These are phyloP conservation scores for Stagonosporopsis cucurbitacearum DNA, from an alignment of 2,329 filamentous ascomycete genomes.

Conservation along the genomic window DNA sequence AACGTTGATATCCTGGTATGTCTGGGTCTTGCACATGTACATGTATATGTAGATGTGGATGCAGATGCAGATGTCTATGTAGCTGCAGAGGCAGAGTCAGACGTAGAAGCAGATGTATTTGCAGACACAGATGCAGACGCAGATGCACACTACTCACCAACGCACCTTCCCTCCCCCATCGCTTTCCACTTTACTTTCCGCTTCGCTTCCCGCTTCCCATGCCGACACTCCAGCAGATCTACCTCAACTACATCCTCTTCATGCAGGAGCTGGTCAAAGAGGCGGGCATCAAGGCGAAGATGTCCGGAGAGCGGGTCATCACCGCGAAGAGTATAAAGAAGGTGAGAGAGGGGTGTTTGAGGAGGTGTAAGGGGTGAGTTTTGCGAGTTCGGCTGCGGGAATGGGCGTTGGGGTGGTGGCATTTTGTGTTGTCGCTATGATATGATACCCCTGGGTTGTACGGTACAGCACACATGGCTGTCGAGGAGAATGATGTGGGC, in stretches of 20 bases:
- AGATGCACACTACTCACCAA: no score
- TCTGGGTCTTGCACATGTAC: not conserved
- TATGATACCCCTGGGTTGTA: slow-evolving; percentile 5
- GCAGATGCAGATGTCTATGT: no score
- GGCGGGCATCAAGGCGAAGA: slow-evolving; percentile 76
- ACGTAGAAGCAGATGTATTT: no score
- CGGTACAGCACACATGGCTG: not conserved
- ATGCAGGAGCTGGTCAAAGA: slow-evolving; percentile 80
- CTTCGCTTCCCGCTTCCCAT: no score
- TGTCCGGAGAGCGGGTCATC: slow-evolving; percentile 73
- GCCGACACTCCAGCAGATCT: no score
- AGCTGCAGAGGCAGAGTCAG: no score
- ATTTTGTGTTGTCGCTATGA: not conserved
- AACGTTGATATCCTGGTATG: slow-evolving; percentile 84
- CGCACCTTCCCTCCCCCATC: no score
- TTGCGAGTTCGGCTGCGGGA: not conserved
- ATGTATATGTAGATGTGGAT: no score
- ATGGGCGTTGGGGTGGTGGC: not conserved
- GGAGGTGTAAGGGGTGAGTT: slow-evolving; percentile 44
- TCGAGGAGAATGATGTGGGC: not conserved
- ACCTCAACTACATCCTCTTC: slow-evolving; percentile 83
- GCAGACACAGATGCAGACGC: no score
- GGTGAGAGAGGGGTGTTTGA: slow-evolving; percentile 67
- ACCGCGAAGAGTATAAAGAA: slow-evolving; percentile 79
- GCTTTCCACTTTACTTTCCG: no score